Evolutionary conservation across 2,329 filamentous ascomycete species (phyloP), one percentile per base, ranked within the genome.

Genomic region (Aspergillus floridensis): DNA sequence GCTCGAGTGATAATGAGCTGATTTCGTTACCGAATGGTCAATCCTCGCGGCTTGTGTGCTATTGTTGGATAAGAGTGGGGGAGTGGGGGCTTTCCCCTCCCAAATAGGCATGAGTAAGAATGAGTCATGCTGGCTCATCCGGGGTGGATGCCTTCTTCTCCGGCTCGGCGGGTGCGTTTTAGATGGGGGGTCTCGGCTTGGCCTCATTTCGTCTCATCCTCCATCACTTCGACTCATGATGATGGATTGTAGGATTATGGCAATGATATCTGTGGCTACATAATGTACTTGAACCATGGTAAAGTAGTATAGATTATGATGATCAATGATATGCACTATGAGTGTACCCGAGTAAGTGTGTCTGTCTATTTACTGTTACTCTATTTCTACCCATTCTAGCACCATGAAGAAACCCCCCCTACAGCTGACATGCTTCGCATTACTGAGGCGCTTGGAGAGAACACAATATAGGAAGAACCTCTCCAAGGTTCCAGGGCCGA

Each of bases 401-500:
- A 53, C 11, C 19, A 62, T 60, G 62, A 64, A 60, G 58, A 64
- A 24, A 59, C 49, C 59, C 35, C 35, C 56, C 60, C 50, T 19
- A 54, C 49, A 41, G 62, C 62, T 59, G 62, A 64, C 48, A 55
- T 58, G 56, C 56, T 53, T 54, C 52, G 60, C 62, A 57, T 61
- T 51, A 11, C 49, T 62, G 62, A 60, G 58, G 62, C 62, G 38
- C 62, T 60, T 64, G 53, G 60, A 62, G 60, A 64, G 60, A 35
- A 59, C 26, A 48, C 49, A 53, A 54, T 26, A 58, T 51, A 58
- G 58, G 62, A 62, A 64, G 60, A 58, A 53, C 57, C 26, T 62
- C 60, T 64, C 56, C 59, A 60, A 55, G 56, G 41, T 50, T 44
- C 44, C 49, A 38, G 62, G 60, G 62, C 60, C 62, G 60, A 64